These are phyloP conservation scores for Rhizopogon vesiculosus DNA, from an alignment of 768 basidiomycete species.

Conservation along the genomic window DNA sequence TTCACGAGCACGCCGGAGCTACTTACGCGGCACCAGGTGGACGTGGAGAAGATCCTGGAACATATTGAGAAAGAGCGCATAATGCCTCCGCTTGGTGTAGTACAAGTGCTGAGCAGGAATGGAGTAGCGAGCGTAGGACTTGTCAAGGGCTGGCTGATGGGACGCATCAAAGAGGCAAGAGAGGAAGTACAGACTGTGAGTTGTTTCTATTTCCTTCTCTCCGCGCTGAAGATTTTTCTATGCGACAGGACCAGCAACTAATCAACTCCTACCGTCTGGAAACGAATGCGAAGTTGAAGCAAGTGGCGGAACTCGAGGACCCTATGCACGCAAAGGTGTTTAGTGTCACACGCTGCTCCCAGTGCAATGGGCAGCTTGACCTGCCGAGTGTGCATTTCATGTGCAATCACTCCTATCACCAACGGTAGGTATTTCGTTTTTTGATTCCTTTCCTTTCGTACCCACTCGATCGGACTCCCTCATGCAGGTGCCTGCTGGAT, in stretches of 20 bases:
- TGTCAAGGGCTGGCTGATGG: conserved; percentile 87
- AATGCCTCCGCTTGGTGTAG: conserved; percentile 84
- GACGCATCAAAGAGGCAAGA: conserved; percentile 66
- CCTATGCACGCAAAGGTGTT: conserved; percentile 79
- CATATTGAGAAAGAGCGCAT: conserved; percentile 77
- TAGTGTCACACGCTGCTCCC: conserved; percentile 90
- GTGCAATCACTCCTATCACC: conserved; percentile 97
- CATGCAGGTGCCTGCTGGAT: conserved; percentile 75
- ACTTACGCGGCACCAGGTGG: conserved; percentile 62
- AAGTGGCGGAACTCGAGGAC: conserved; percentile 78
- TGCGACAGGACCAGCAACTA: conserved; percentile 72
- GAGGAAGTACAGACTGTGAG: conserved; percentile 79
- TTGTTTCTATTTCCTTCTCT: conserved; percentile 7
- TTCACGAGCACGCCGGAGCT: conserved; percentile 79
- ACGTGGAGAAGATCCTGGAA: conserved; percentile 68
- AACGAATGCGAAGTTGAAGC: conserved; percentile 72
- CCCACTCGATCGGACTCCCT: too few relatives aligned
- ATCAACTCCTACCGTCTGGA: conserved; percentile 88
- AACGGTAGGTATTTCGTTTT: conserved; percentile 50
- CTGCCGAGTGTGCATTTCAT: conserved; percentile 95
- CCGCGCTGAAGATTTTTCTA: neutral
- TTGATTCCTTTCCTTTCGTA: neutral
- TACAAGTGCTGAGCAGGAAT: conserved; percentile 86
- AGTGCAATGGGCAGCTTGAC: conserved; percentile 86
- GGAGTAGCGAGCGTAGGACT: conserved; percentile 87